Evolutionary conservation across 1,139 yeast species (phyloP), one percentile per base, ranked within the genome.

Genomic region (Debaryomyces sp.): DNA sequence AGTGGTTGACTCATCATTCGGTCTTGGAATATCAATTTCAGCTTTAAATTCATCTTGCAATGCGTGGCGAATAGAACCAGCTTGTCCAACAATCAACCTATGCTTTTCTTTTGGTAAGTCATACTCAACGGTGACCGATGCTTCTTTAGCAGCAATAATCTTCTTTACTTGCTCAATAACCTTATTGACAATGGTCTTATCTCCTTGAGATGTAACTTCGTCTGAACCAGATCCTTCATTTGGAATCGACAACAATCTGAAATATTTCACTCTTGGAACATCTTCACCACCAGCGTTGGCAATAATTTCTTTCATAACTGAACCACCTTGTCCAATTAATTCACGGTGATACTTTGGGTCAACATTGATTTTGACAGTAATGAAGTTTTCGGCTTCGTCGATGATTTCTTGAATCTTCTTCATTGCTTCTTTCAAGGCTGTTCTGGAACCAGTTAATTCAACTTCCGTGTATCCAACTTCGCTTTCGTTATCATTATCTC

Each of bases 241-340:
- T 46, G 99, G 98, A 56, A 94, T 81, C 51, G 82, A 84, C 56
- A 94, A 78, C 55, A 85, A 75, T 62, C 84, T 82, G 59, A 76
- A 68, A 60, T 80, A 80, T 52, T 75, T 77, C 48, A 66, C 60
- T 60, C 77, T 67, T 41, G 78, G 71, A 38, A 73, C 59, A 49
- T 70, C 72, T 45, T 78, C 86, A 45, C 92, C 96, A 55, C 97
- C 97, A 42, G 97, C 96, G 50, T 81, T 81, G 49, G 81, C 64
- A 52, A 92, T 82, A 50, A 94, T 87, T 47, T 85, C 89, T 58
- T 87, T 83, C 75, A 89, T 82, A 34, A 78, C 81, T 33, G 86
- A 75, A 48, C 97, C 97, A 52, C 85, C 85, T 49, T 85, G 81
- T 39, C 99, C 99, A 59, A 92, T 84, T 59, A 94, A 77, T 53